phyloP scores from a whole-genome alignment of 768 basidiomycete species.

The Suillus plorans region DNA sequence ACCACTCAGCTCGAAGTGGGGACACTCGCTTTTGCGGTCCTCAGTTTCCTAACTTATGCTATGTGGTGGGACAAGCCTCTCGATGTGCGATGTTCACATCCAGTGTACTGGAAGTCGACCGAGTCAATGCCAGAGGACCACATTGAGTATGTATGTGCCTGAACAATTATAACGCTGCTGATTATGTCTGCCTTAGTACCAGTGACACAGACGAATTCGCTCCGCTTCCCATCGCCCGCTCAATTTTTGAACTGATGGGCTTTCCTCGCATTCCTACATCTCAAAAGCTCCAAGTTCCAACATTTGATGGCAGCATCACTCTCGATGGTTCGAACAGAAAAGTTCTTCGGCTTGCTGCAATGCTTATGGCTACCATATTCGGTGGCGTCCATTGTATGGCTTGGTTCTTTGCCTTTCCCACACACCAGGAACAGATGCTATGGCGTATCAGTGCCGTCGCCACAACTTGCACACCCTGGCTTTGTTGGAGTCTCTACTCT shows the following conservation, averaged over 20 bases:
- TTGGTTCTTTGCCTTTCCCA: constrained; percentile 24
- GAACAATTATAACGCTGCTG: no score
- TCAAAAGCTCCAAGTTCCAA: background rate
- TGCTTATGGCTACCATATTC: constrained; percentile 17
- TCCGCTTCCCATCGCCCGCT: background rate
- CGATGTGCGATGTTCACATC: no score
- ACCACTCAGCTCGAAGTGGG: no score
- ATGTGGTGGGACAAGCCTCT: no score
- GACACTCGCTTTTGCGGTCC: no score
- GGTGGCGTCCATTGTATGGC: constrained; percentile 28
- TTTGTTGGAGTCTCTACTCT: background rate
- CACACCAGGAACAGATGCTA: constrained; percentile 13
- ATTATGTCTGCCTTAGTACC: background rate
- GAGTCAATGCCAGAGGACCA: no score
- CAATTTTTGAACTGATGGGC: background rate
- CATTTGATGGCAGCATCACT: background rate
- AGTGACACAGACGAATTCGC: no score
- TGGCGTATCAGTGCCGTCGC: constrained; percentile 21
- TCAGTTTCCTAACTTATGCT: no score
- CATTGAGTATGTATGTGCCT: no score
- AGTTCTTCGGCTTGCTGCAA: background rate
- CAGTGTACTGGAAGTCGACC: no score
- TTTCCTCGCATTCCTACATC: background rate
- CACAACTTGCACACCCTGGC: constrained; percentile 7
- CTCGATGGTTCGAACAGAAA: fast-evolving